Evolutionary conservation across 306 rosid species (phyloP).

Genomic region (Vigna radiata): DNA sequence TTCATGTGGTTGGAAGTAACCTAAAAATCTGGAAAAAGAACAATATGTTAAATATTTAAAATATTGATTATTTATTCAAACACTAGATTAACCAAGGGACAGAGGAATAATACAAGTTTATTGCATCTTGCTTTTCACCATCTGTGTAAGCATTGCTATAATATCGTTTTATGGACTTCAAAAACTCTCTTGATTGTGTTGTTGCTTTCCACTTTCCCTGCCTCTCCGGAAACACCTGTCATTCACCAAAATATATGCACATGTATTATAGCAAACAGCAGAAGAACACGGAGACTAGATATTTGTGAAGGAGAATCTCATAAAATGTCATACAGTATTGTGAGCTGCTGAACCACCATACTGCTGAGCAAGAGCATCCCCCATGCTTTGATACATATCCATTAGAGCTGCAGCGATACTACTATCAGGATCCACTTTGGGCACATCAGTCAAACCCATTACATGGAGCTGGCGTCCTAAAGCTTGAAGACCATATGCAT

Average conservation of each 20-base stretch:
- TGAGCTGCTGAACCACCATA: slow-evolving; percentile 99
- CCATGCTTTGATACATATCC: slow-evolving; percentile 98
- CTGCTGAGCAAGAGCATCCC: slow-evolving; percentile 98
- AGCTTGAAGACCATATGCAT: slow-evolving; percentile 97
- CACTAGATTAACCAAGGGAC: background rate
- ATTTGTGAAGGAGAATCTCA: slow-evolving; percentile 35
- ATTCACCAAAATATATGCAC: slow-evolving; percentile 28
- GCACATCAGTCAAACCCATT: slow-evolving; percentile 78
- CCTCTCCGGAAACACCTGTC: slow-evolving; percentile 90
- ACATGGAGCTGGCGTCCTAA: slow-evolving; percentile 93
- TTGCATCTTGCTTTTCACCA: slow-evolving; percentile 98
- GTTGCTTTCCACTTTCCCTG: slow-evolving; percentile 99
- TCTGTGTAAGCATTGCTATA: slow-evolving; percentile 93
- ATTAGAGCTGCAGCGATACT: slow-evolving; percentile 90
- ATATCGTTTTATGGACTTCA: slow-evolving; percentile 91
- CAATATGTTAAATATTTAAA: slow-evolving; percentile 31
- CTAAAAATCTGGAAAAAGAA: slow-evolving; percentile 76
- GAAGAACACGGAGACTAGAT: slow-evolving; percentile 5
- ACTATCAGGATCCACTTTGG: slow-evolving; percentile 89
- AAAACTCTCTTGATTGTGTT: slow-evolving; percentile 85
- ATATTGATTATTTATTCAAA: slow-evolving; percentile 19
- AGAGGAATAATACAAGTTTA: slow-evolving; percentile 71
- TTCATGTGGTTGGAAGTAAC: slow-evolving; percentile 90
- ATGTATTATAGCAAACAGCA: slow-evolving; percentile 23
- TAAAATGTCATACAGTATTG: slow-evolving; percentile 69